These are phyloP conservation scores for Rubia peregrina DNA, from an alignment of 305 asterid genomes.

Conservation along the genomic window DNA sequence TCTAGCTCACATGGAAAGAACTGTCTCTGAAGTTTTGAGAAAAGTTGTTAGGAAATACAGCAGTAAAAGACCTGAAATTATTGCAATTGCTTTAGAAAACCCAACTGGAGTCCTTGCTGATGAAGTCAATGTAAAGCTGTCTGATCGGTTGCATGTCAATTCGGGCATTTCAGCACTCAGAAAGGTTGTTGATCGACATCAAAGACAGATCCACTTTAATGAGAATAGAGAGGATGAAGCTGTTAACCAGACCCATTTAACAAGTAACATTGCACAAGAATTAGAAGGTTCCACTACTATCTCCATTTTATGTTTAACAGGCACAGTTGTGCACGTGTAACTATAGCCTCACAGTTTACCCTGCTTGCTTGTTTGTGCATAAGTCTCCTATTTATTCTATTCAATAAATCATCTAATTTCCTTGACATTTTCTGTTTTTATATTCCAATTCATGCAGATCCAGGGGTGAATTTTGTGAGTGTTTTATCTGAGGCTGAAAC, in stretches of 20 bases:
- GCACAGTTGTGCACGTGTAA: background rate
- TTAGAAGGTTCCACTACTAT: constrained; percentile 45
- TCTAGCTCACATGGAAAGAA: constrained; percentile 86
- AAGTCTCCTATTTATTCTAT: background rate
- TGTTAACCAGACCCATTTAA: constrained; percentile 26
- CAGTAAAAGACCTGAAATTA: constrained; percentile 91
- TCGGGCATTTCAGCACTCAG: constrained; percentile 49
- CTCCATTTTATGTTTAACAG: constrained; percentile 6
- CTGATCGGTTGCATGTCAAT: constrained; percentile 46
- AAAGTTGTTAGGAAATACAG: constrained; percentile 92
- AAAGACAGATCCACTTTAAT: constrained; percentile 33
- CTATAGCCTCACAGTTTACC: background rate
- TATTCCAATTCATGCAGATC: constrained; percentile 31
- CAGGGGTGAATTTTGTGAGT: constrained; percentile 28
- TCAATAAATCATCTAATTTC: constrained; percentile 1
- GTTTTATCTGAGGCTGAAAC: constrained; percentile 36
- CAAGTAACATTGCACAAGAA: constrained; percentile 31
- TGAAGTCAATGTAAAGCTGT: constrained; percentile 66
- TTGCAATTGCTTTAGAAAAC: constrained; percentile 81
- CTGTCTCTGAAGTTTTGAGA: constrained; percentile 82
- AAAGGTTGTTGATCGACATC: constrained; percentile 51
- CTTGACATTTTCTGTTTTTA: constrained; percentile 8
- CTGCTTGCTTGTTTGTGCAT: background rate
- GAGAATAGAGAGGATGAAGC: constrained; percentile 42
- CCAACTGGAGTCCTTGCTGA: constrained; percentile 83